Evolutionary conservation across 805 yeast genomes (phyloP), one percentile per base, ranked within the genome.

Genomic region (Cyberlindnera misumaiensis): DNA sequence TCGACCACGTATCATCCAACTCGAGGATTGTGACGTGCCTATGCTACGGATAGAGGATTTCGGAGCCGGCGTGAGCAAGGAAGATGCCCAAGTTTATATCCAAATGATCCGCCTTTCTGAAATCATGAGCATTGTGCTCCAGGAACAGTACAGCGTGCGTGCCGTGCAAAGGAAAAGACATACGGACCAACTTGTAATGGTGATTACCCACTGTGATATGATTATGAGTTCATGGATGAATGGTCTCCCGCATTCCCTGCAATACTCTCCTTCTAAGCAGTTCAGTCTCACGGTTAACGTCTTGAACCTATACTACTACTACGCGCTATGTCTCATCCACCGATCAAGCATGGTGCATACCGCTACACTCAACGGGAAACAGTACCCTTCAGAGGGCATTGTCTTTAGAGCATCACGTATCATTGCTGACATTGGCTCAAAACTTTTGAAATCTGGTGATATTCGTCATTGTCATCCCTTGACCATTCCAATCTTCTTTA

Each of bases 371-470:
- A 55, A 56, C 46, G 55, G 56, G 1, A 50, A 47, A 34, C 55
- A 53, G 30, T 55, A 56, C 35, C 53, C 59, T n/a, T 46, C 58
- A 10, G 60, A 53, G 30, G 85, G 88, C 9, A 80, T 83, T 41
- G 83, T 87, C 3, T 83, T 82, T 65, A 86, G 81, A 57, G 84
- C 89, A 1, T 87, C 93, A 1, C 75, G 84, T 50, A 77, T 81
- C 76, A 77, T 83, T 45, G 72, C 83, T 5, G 66, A 73, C 31
- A 77, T 84, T 39, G 68, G 76, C 22, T 77, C 77, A 35, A 77
- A 73, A 41, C 48, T 83, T 41, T 48, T 68, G 29, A 72, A 69
- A 32, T 65, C 69, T 30, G 67, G 68, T 38, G 74, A 74, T 47
- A 54, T 79, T 38, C 61, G 59, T 38, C 68, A 65, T 46, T 70